Evolutionary conservation across 306 rosid genomes (phyloP).

Genomic region (Quillaja saponaria): DNA sequence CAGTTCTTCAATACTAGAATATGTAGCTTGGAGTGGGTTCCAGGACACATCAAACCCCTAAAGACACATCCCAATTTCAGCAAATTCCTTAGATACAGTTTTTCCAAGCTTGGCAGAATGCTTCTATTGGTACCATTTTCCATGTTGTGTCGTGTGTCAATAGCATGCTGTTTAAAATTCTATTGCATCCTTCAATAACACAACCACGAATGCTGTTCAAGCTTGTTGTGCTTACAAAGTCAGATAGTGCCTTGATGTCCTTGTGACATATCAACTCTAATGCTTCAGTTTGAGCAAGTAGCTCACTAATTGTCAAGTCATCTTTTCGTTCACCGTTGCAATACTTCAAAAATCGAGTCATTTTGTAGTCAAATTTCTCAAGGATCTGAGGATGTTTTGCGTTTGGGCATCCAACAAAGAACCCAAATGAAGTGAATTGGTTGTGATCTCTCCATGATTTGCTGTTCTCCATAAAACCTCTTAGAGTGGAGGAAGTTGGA

Average conservation of each 20-base stretch:
- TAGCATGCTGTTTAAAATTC: slow-evolving; percentile 1
- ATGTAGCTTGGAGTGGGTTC: slow-evolving; percentile 25
- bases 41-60: slow-evolving; percentile 12
- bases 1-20: slow-evolving; percentile 20
- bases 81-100: slow-evolving; percentile 26
- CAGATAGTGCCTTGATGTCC: too few species aligned
- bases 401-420: slow-evolving; percentile 30
- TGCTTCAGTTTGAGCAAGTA: too few species aligned
- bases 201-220: background rate
- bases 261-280: too few species aligned
- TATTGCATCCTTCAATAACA: slow-evolving; percentile 4
- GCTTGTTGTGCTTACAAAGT: background rate
- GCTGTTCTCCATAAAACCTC: background rate
- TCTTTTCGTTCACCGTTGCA: too few species aligned
- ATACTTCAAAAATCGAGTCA: too few species aligned
- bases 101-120: slow-evolving; percentile 31
- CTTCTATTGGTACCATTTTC: too few species aligned
- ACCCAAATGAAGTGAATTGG: slow-evolving; percentile 23
- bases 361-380: too few species aligned
- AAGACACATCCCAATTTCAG: slow-evolving; percentile 14
- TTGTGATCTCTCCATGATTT: background rate
- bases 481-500: slow-evolving; percentile 23
- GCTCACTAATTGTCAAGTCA: too few species aligned
- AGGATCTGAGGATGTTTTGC: slow-evolving; percentile 18
- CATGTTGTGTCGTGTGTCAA: background rate